Evolutionary conservation across 2,329 filamentous ascomycete species (phyloP).

Genomic region (Leptographium wingfieldii): DNA sequence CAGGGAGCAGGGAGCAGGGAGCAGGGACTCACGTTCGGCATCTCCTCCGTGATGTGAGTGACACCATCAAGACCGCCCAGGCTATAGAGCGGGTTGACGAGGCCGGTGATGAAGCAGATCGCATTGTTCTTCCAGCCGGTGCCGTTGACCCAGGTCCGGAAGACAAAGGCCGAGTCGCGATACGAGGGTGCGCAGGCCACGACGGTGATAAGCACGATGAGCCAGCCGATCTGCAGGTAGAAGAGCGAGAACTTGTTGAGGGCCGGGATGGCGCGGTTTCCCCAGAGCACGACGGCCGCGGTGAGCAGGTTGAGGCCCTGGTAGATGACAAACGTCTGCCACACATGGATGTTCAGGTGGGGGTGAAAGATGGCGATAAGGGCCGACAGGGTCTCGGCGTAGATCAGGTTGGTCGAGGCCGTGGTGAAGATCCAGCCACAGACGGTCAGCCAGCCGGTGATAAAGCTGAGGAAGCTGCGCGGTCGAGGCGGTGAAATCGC

Average conservation of each 20-base stretch:
- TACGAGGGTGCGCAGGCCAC: conserved; percentile 32
- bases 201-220: conserved; percentile 34
- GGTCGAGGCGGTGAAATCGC: conserved; percentile 28
- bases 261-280: conserved; percentile 27
- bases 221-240: conserved; percentile 33
- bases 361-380: conserved; percentile 28
- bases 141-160: conserved; percentile 38
- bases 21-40: conserved; percentile 29
- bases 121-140: conserved; percentile 39
- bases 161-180: conserved; percentile 34
- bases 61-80: conserved; percentile 34
- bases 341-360: conserved; percentile 26
- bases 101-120: conserved; percentile 36
- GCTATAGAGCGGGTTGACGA: conserved; percentile 34
- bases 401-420: conserved; percentile 31
- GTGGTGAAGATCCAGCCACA: conserved; percentile 31
- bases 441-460: conserved; percentile 30
- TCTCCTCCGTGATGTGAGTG: conserved; percentile 38
- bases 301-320: conserved; percentile 30
- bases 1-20: not conserved
- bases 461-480: conserved; percentile 28
- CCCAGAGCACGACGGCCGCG: conserved; percentile 32
- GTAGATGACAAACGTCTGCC: conserved; percentile 36
- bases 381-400: conserved; percentile 27
- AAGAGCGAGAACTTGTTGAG: conserved; percentile 32